phyloP scores from a whole-genome alignment of 305 asterid genomes.

The Fraxinus sp. region DNA sequence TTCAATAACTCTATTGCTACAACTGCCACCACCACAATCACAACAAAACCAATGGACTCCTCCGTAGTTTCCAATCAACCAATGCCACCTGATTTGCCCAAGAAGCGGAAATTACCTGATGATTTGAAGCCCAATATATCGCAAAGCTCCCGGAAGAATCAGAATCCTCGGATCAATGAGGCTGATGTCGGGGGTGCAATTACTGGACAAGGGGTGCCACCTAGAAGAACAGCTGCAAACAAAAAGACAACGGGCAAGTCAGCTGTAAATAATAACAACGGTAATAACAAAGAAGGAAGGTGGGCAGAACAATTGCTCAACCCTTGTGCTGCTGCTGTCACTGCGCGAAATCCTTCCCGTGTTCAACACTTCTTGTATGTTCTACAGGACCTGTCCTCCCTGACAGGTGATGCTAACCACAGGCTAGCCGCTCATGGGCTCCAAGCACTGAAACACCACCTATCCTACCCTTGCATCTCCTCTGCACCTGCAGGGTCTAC shows the following conservation, averaged over 20 bases:
- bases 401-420: constrained; percentile 69
- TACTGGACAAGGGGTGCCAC: constrained; percentile 23
- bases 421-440: constrained; percentile 81
- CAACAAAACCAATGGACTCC: constrained; percentile 21
- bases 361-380: constrained; percentile 78
- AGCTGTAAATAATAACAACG: constrained; percentile 25
- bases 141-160: constrained; percentile 24
- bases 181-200: not conserved
- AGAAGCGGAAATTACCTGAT: constrained; percentile 57
- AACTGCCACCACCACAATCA: not conserved
- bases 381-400: constrained; percentile 64
- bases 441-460: constrained; percentile 60
- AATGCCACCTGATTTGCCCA: constrained; percentile 35
- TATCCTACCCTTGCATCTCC: constrained; percentile 39
- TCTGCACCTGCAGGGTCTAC: constrained; percentile 30
- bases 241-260: constrained; percentile 39
- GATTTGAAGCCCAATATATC: constrained; percentile 18
- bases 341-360: constrained; percentile 54
- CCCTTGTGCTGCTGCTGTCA: constrained; percentile 80
- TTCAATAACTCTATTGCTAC: constrained; percentile 33
- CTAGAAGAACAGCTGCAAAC: constrained; percentile 34
- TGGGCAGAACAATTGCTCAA: constrained; percentile 94
- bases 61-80: constrained; percentile 33
- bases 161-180: constrained; percentile 24
- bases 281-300: constrained; percentile 64